Conservation (phyloP, 2,329 filamentous ascomycete genomes). For the Pestalotiopsis sp. region DNA sequence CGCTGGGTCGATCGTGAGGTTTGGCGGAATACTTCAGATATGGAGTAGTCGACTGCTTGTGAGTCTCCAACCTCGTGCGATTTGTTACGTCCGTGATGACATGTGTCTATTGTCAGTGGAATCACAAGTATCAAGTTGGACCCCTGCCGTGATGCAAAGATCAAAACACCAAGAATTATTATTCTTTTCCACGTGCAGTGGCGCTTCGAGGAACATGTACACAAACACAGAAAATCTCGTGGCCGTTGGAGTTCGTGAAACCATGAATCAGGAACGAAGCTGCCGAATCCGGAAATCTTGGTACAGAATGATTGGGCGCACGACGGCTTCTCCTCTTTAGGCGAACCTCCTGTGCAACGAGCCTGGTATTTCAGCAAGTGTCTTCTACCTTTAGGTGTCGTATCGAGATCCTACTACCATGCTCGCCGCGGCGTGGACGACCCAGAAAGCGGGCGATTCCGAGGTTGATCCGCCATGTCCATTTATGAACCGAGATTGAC, state of each 20-base stretch:
- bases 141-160: not conserved
- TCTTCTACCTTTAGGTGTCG: too few species aligned
- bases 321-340: not conserved
- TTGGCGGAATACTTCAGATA: too few species aligned
- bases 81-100: not conserved
- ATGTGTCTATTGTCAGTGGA: not conserved
- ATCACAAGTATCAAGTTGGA: not conserved
- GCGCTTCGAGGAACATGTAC: not conserved
- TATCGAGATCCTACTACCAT: too few species aligned
- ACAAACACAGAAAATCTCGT: not conserved
- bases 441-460: too few species aligned
- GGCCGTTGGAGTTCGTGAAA: not conserved
- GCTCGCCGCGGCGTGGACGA: too few species aligned
- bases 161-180: not conserved
- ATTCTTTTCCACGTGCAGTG: not conserved
- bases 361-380: too few species aligned
- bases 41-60: not conserved
- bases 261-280: not conserved
- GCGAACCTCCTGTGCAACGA: not conserved
- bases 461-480: too few species aligned
- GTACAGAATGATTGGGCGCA: not conserved
- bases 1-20: too few species aligned
- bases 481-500: too few species aligned
- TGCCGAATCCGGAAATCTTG: not conserved
- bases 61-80: not conserved